Base-by-base conservation (phyloP, 305 asterid genomes). In the Rubia occidens region DNA sequence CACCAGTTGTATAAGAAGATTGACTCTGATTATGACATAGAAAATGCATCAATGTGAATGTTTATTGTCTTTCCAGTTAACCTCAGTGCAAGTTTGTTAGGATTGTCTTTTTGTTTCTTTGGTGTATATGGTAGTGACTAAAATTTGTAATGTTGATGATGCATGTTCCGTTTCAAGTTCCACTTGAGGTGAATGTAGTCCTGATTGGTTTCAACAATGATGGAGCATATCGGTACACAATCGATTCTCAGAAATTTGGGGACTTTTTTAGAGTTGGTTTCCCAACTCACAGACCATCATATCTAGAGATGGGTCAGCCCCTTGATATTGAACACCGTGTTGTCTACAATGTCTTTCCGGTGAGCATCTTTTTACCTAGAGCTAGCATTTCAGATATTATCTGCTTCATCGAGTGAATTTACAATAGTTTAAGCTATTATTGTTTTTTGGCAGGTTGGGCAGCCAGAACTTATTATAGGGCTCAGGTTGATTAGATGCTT, bases 141-240 rank as follows among this genome's bases (percentile, higher is more conserved):
- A 15, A 62, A 61, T 53, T 71, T 21, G 60, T 71, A 37, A 9
- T 54, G 32, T 65, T 43, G 58, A 37, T 53, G 20, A 55, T 74
- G 77, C 86, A 94, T 97, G 99, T 94, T 79, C 99, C 99, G 17
- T 94, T 94, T 80, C 96, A 89, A 86, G 99, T 94, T 51, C 99
- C 97, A 61, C 96, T 94, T 75, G 99, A 94, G 83, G 99, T 94
- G 49, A 94, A 94, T 73, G 82, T 91, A 61, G 95, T 94, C 72
- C 96, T 94, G 60, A 78, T 94, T 74, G 99, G 99, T 77, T 94
- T 94, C 82, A 87, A 79, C 70, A 88, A 86, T 18, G 97, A 94
- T 42, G 99, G 99, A 51, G 99, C 96, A 60, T 91, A 94, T 74
- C 88, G 99, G 79, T 94, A 84, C 59, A 68, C 77, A 18, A 64